Percentiles rank a stretch among this genome's conserved stretches.
Conservation (phyloP, 306 rosid species). For the Quercus variabilis region DNA sequence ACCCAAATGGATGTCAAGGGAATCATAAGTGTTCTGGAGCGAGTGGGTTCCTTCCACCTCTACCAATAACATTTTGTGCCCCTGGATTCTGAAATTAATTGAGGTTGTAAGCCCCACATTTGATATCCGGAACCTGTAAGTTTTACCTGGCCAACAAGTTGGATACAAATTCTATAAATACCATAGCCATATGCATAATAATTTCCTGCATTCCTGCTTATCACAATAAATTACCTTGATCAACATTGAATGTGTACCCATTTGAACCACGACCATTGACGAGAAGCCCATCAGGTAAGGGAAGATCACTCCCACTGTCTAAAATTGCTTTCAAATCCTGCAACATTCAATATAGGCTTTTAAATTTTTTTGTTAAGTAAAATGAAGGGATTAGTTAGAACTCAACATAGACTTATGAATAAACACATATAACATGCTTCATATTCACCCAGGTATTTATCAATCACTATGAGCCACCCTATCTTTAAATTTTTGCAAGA, state of each 20-base stretch:
- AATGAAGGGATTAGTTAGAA: no score
- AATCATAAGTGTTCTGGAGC: constrained; percentile 67
- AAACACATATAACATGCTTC: neutral
- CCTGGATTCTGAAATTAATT: constrained; percentile 80
- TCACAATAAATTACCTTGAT: constrained; percentile 51
- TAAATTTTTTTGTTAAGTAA: no score
- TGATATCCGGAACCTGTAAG: constrained; percentile 74
- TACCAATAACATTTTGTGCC: constrained; percentile 69
- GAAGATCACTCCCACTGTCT: constrained; percentile 75
- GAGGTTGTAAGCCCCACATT: constrained; percentile 79
- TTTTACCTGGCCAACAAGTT: constrained; percentile 57
- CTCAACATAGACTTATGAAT: neutral
- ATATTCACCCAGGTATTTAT: neutral
- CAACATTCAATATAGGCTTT: neutral
- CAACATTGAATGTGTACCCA: constrained; percentile 55
- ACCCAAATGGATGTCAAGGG: constrained; percentile 85
- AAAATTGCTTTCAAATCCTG: constrained; percentile 80
- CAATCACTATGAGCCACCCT: neutral
- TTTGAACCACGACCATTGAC: constrained; percentile 75
- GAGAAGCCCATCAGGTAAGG: constrained; percentile 79
- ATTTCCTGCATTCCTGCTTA: neutral
- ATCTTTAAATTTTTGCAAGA: neutral
- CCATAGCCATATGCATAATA: neutral
- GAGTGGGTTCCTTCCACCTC: constrained; percentile 94
- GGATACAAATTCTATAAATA: neutral